Evolutionary conservation across 192 early-diverging fungal species (phyloP).

Genomic region (Pilobolus umbonatus): DNA sequence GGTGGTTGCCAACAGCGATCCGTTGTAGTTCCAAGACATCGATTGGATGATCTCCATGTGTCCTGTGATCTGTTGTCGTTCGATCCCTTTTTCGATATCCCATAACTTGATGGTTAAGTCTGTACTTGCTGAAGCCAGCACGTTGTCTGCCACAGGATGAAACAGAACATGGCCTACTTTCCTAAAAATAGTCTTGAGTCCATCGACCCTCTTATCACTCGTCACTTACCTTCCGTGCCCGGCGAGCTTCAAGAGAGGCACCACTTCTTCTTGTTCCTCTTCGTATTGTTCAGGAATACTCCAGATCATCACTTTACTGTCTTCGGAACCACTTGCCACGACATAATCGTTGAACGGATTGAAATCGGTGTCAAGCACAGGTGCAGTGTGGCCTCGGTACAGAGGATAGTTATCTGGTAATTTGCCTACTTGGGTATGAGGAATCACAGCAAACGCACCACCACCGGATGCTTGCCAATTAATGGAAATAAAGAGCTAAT

Average conservation of each 20-base stretch:
- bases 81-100: constrained; percentile 85
- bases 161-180: constrained; percentile 99
- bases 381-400: constrained; percentile 88
- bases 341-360: constrained; percentile 98
- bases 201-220: not conserved
- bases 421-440: constrained; percentile 60
- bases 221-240: constrained; percentile 75
- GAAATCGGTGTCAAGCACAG: constrained; percentile 97
- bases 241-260: constrained; percentile 73
- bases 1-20: constrained; percentile 78
- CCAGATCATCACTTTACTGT: constrained; percentile 93
- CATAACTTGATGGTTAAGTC: constrained; percentile 89
- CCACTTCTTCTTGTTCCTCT: constrained; percentile 69
- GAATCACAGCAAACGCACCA: constrained; percentile 96
- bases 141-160: constrained; percentile 93
- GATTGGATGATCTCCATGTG: constrained; percentile 92
- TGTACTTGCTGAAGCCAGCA: constrained; percentile 83
- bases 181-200: constrained; percentile 25
- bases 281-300: constrained; percentile 76
- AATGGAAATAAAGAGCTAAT: constrained; percentile 61
- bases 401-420: constrained; percentile 82
- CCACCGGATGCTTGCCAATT: constrained; percentile 86
- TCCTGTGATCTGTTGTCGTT: constrained; percentile 73
- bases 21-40: constrained; percentile 85
- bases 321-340: constrained; percentile 83